A percentile compares a stretch with the other conserved stretches of the same genome.
Conservation (phyloP, 2,329 filamentous ascomycete species). For the Colletotrichum destructivum region DNA sequence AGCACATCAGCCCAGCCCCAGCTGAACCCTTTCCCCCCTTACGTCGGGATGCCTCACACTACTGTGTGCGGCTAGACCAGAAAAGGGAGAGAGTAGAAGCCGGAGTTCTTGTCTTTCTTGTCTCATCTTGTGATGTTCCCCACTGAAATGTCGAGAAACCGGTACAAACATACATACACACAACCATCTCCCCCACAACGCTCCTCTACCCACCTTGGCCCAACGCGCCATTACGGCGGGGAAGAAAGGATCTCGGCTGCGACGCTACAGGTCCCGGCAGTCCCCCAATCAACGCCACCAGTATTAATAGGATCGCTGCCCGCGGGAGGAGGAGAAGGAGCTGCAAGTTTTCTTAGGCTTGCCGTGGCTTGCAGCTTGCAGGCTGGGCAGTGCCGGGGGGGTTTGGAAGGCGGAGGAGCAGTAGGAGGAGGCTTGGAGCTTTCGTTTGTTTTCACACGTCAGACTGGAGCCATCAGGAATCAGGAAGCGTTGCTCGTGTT, state of each 20-base stretch:
- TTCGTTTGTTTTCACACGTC: conserved; percentile 35
- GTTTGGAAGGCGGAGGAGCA: neutral
- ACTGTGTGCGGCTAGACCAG: too few relatives aligned
- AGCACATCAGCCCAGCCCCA: too few relatives aligned
- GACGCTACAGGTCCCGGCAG: conserved; percentile 7
- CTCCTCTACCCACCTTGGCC: neutral
- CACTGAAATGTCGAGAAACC: neutral
- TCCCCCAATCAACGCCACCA: conserved; percentile 15
- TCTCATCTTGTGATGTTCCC: neutral
- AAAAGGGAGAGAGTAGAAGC: too few relatives aligned
- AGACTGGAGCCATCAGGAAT: conserved; percentile 32
- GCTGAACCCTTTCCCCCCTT: too few relatives aligned
- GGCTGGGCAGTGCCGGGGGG: neutral
- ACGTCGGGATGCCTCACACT: too few relatives aligned
- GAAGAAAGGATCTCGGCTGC: conserved; percentile 1
- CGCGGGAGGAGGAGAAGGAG: neutral
- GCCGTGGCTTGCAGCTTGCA: neutral
- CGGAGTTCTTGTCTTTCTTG: neutral
- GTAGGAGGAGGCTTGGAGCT: neutral
- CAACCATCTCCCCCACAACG: neutral
- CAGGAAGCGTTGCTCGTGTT: conserved; percentile 15
- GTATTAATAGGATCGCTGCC: conserved; percentile 32
- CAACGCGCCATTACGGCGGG: conserved; percentile 20
- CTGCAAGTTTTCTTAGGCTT: neutral
- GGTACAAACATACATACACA: neutral